Percentiles rank a stretch among this genome's conserved stretches.
Conservation (phyloP, 1,284 basidiomycete species). For the Cystobasidiaceae sp. region DNA sequence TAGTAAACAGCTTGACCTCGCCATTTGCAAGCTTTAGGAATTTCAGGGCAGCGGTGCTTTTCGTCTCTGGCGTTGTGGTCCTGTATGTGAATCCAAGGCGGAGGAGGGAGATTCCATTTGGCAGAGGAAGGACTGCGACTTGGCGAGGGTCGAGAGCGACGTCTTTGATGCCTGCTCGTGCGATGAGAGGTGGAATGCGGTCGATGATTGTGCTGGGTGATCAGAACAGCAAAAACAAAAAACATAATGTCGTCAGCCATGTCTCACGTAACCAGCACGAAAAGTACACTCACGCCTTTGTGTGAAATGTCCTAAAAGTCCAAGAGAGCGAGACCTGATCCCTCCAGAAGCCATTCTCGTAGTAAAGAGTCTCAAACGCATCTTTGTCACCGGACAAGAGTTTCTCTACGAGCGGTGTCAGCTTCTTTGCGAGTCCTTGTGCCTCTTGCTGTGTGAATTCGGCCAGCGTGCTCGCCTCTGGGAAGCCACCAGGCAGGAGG, state of each 20-base stretch:
- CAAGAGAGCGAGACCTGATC: slow-evolving; percentile 17
- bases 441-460: neutral
- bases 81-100: slow-evolving; percentile 15
- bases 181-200: slow-evolving; percentile 1
- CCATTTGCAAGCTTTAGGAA: neutral
- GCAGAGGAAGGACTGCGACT: slow-evolving; percentile 8
- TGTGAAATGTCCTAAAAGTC: slow-evolving; percentile 22
- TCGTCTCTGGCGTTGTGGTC: slow-evolving; percentile 1
- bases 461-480: no score
- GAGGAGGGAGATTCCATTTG: slow-evolving; percentile 6
- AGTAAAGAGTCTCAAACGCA: slow-evolving; percentile 1
- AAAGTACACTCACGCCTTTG: neutral
- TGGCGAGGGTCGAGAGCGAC: neutral
- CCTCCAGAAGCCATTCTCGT: slow-evolving; percentile 19
- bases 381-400: neutral
- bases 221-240: neutral
- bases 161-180: neutral
- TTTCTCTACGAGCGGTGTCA: neutral
- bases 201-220: slow-evolving; percentile 1
- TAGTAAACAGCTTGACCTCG: slow-evolving; percentile 20
- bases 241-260: no score
- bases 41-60: slow-evolving; percentile 16
- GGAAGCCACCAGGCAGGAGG: no score
- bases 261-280: no score
- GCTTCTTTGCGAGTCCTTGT: neutral